These are phyloP conservation scores for Solanum peruvianum DNA, from an alignment of 257 asterid genomes.

Conservation along the genomic window DNA sequence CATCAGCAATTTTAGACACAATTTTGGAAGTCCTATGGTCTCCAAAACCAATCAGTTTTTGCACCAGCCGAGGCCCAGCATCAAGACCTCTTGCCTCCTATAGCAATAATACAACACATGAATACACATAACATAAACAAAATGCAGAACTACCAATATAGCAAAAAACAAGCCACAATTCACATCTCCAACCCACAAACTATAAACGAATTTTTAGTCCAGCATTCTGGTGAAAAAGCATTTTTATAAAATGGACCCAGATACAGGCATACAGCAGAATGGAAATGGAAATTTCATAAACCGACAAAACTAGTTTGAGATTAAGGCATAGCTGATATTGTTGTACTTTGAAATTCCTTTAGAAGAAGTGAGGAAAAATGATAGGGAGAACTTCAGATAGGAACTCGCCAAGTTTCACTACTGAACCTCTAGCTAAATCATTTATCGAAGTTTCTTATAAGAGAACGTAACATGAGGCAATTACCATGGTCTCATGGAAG, in stretches of 20 bases:
- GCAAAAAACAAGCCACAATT: not conserved
- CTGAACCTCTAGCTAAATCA: not conserved
- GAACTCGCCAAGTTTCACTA: not conserved
- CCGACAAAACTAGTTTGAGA: not conserved
- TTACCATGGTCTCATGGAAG: not conserved
- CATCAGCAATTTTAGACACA: slow-evolving; percentile 76
- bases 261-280: not conserved
- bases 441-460: not conserved
- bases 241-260: not conserved
- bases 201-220: not conserved
- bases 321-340: not conserved
- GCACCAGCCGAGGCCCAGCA: slow-evolving; percentile 94
- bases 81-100: slow-evolving; percentile 98
- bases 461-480: not conserved
- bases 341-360: not conserved
- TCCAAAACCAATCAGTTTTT: slow-evolving; percentile 71
- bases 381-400: not conserved
- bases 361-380: not conserved
- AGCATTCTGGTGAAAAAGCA: not conserved
- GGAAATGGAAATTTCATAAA: not conserved
- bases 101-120: not conserved
- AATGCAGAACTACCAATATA: not conserved
- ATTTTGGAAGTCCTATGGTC: slow-evolving; percentile 75
- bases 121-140: not conserved
- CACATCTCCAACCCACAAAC: not conserved